phyloP scores from a whole-genome alignment of 306 rosid species.

The Cucurbita pepo region DNA sequence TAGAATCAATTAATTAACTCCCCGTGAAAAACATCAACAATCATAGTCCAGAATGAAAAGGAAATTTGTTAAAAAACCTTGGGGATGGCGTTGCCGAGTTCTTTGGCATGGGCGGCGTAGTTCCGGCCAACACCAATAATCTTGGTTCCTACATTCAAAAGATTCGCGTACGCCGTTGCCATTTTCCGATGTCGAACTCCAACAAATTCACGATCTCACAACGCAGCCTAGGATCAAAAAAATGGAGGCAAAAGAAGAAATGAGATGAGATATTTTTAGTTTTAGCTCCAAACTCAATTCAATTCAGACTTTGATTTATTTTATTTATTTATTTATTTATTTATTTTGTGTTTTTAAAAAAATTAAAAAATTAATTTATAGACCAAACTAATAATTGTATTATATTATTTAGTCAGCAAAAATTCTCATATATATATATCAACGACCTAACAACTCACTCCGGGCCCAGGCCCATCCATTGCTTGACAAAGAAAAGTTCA shows the following conservation, averaged over 20 bases:
- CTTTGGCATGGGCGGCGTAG: slow-evolving; percentile 93
- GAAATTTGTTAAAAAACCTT: slow-evolving; percentile 26
- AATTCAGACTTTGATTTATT: too few species aligned
- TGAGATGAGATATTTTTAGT: not conserved
- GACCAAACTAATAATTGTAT: too few species aligned
- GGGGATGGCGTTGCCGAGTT: slow-evolving; percentile 92
- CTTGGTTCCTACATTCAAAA: slow-evolving; percentile 58
- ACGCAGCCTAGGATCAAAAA: not conserved
- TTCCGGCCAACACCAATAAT: slow-evolving; percentile 85
- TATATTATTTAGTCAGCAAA: too few species aligned
- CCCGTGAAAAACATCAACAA: not conserved
- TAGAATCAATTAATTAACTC: not conserved
- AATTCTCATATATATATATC: too few species aligned
- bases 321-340: too few species aligned
- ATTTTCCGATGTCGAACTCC: slow-evolving; percentile 6
- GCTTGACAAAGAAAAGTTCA: too few species aligned
- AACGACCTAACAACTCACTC: too few species aligned
- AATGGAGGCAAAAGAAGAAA: too few species aligned
- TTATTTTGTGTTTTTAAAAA: too few species aligned
- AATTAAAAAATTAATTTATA: too few species aligned
- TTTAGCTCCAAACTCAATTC: not conserved
- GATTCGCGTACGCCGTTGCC: slow-evolving; percentile 49
- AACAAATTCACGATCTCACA: not conserved
- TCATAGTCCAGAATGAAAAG: not conserved
- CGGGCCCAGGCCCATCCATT: not conserved